These are phyloP conservation scores for Fusarium protoensiforme DNA, from an alignment of 2,329 filamentous ascomycete genomes.

Conservation along the genomic window DNA sequence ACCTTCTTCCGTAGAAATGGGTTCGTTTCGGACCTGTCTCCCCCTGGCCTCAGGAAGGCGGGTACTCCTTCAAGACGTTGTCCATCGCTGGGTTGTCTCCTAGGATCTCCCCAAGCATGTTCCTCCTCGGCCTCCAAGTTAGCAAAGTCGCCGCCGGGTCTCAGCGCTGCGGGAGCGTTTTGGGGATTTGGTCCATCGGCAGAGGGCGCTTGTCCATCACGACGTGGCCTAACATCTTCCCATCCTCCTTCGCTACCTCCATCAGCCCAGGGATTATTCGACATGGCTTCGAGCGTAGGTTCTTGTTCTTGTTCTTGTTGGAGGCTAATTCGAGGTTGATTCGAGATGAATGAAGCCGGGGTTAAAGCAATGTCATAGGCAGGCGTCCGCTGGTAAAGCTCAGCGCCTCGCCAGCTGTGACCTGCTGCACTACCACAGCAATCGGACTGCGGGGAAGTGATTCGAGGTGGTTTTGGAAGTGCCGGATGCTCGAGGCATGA, in stretches of 20 bases:
- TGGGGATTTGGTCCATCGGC: not conserved
- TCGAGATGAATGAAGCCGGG: not conserved
- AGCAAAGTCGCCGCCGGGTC: slow-evolving; percentile 44
- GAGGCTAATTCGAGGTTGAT: not conserved
- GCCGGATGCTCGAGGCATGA: slow-evolving; percentile 14
- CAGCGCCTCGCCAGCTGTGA: slow-evolving; percentile 7
- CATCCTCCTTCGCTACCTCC: slow-evolving; percentile 34
- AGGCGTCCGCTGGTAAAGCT: not conserved
- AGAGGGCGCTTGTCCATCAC: slow-evolving; percentile 12
- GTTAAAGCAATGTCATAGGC: slow-evolving; percentile 26
- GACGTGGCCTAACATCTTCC: slow-evolving; percentile 38
- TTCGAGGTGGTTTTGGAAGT: slow-evolving; percentile 19
- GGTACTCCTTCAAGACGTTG: slow-evolving; percentile 41
- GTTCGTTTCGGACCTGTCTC: slow-evolving; percentile 58
- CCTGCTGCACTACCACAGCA: slow-evolving; percentile 18
- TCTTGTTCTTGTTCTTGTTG: not conserved
- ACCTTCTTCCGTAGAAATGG: slow-evolving; percentile 64
- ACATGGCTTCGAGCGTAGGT: slow-evolving; percentile 12
- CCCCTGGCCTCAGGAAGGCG: slow-evolving; percentile 48
- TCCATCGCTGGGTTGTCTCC: slow-evolving; percentile 21
- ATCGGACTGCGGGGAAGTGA: slow-evolving; percentile 27
- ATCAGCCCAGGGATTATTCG: slow-evolving; percentile 42
- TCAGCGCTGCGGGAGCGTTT: slow-evolving; percentile 46
- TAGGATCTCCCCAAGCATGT: slow-evolving; percentile 47
- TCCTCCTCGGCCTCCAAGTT: slow-evolving; percentile 42